Percentiles rank a stretch among this genome's conserved stretches.
Conservation (phyloP, 768 basidiomycete species). For the Kwoniella sp. region DNA sequence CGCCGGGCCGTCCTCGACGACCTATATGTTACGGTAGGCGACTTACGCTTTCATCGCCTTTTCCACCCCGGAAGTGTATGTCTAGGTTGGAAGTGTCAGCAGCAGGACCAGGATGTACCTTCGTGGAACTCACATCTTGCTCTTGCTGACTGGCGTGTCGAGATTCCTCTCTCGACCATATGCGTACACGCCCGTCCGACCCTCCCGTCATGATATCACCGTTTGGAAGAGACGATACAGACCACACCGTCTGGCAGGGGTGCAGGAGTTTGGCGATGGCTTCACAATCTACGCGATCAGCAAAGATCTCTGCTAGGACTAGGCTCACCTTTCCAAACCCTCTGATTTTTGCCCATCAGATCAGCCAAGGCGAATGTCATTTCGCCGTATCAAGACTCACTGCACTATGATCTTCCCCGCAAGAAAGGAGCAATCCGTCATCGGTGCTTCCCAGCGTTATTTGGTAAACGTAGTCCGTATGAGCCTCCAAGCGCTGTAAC, state of each 20-base stretch:
- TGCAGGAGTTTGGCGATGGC: constrained; percentile 32
- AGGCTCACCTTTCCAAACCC: constrained; percentile 41
- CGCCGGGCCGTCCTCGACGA: neutral
- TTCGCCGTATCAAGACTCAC: constrained; percentile 20
- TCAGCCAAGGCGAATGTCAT: constrained; percentile 2
- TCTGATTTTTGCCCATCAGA: neutral
- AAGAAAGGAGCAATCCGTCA: constrained; percentile 30
- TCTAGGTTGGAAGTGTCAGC: constrained; percentile 1
- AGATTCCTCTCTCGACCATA: constrained; percentile 38
- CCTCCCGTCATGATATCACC: constrained; percentile 53
- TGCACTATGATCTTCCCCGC: constrained; percentile 53
- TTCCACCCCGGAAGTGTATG: constrained; percentile 12
- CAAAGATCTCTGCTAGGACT: neutral
- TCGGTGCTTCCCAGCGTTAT: constrained; percentile 18
- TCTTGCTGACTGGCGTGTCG: constrained; percentile 26
- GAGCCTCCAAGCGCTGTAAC: constrained; percentile 29
- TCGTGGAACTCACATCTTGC: constrained; percentile 22
- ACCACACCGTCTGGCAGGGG: constrained; percentile 54
- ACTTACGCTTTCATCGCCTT: constrained; percentile 23
- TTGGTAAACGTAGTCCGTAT: constrained; percentile 51
- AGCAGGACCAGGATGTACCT: neutral
- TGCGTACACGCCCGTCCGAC: constrained; percentile 40
- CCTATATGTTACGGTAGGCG: neutral
- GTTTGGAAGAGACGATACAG: constrained; percentile 43
- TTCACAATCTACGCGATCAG: neutral